Evolutionary conservation across 2,329 filamentous ascomycete genomes (phyloP).

Genomic region (Leptographium galeiforme): DNA sequence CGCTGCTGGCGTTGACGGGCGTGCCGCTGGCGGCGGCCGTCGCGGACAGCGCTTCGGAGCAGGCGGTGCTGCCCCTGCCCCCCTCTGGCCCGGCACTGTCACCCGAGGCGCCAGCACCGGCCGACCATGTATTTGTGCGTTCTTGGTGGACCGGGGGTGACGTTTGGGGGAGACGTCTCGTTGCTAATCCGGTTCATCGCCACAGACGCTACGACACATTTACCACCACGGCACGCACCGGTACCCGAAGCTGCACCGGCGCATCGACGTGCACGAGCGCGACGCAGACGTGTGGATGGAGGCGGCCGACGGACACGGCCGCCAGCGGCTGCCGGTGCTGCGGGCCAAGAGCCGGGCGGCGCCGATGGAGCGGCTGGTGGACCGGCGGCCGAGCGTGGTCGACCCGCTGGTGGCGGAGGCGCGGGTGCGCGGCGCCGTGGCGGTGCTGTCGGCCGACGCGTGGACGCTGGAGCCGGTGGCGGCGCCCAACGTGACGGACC

Average conservation of each 20-base stretch:
- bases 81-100: constrained; percentile 25
- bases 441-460: constrained; percentile 55
- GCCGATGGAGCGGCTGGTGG: constrained; percentile 67
- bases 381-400: constrained; percentile 63
- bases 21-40: constrained; percentile 21
- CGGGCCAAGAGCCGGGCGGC: constrained; percentile 49
- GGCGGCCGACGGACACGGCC: constrained; percentile 41
- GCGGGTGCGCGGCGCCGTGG: constrained; percentile 52
- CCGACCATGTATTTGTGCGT: constrained; percentile 39
- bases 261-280: constrained; percentile 51
- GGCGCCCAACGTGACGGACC: constrained; percentile 74
- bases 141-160: too few species aligned
- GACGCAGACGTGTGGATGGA: constrained; percentile 49
- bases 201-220: constrained; percentile 69
- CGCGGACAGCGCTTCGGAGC: constrained; percentile 19
- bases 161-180: too few species aligned
- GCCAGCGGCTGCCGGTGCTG: constrained; percentile 38
- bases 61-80: constrained; percentile 28
- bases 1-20: constrained; percentile 49
- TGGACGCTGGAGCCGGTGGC: constrained; percentile 73
- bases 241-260: constrained; percentile 65
- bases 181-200: constrained; percentile 3
- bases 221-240: constrained; percentile 80
- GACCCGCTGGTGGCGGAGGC: constrained; percentile 66
- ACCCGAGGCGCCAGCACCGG: constrained; percentile 31